A percentile compares a stretch with the other conserved stretches of the same genome.
These are phyloP conservation scores for Colletotrichum paranaense DNA, from an alignment of 2,329 filamentous ascomycete species.

Conservation along the genomic window DNA sequence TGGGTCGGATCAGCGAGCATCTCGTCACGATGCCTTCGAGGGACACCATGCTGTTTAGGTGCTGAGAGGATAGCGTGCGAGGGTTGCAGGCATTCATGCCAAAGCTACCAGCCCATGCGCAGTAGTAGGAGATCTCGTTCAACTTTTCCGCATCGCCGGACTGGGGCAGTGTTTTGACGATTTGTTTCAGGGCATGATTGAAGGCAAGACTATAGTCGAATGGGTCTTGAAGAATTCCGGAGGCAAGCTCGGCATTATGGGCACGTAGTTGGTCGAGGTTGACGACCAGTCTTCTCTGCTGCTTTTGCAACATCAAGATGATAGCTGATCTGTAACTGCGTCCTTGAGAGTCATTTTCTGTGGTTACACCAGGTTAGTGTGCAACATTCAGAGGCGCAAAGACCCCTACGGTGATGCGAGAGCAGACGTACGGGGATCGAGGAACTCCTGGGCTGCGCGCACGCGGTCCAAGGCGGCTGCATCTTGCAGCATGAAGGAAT, in stretches of 20 bases:
- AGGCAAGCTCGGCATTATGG: slow-evolving; percentile 85
- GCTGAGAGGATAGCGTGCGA: slow-evolving; percentile 86
- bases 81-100: slow-evolving; percentile 96
- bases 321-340: slow-evolving; percentile 91
- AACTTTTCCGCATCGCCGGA: slow-evolving; percentile 80
- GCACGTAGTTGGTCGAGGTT: slow-evolving; percentile 92
- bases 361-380: background rate
- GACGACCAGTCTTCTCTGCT: slow-evolving; percentile 73
- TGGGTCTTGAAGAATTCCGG: slow-evolving; percentile 81
- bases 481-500: slow-evolving; percentile 81
- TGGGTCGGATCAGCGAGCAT: slow-evolving; percentile 93
- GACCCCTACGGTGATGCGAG: background rate
- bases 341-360: slow-evolving; percentile 61
- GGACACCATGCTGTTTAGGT: slow-evolving; percentile 97
- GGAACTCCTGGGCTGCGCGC: slow-evolving; percentile 89
- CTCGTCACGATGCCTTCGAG: slow-evolving; percentile 97
- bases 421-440: slow-evolving; percentile 82
- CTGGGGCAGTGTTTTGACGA: slow-evolving; percentile 83
- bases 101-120: slow-evolving; percentile 96
- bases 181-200: slow-evolving; percentile 88
- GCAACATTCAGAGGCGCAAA: slow-evolving; percentile 37
- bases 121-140: slow-evolving; percentile 90
- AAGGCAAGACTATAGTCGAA: slow-evolving; percentile 93
- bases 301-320: slow-evolving; percentile 78
- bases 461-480: slow-evolving; percentile 86